Conservation (phyloP, 768 basidiomycete genomes). For the Rhodotorula kratochvilovae region DNA sequence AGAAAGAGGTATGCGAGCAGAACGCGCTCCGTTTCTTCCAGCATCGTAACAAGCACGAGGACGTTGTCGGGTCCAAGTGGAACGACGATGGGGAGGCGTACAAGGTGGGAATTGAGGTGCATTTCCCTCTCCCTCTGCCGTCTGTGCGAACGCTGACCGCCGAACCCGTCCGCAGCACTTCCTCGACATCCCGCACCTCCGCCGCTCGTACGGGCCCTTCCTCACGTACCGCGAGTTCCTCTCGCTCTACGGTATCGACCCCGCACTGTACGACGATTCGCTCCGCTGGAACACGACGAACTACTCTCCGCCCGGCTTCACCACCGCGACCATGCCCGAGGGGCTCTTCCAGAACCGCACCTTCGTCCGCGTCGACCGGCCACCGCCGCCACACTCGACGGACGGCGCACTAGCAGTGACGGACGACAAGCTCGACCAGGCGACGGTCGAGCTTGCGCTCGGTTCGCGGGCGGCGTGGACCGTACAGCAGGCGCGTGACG, state of each 20-base stretch:
- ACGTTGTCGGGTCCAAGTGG: neutral
- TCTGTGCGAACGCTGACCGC: neutral
- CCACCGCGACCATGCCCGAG: neutral
- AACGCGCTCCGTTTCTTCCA: neutral
- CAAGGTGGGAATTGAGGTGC: slow-evolving; percentile 5
- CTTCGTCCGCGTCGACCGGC: neutral
- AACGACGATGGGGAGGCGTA: slow-evolving; percentile 2
- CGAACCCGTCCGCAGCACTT: neutral
- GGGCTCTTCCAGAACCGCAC: slow-evolving; percentile 4
- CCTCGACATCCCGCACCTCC: slow-evolving; percentile 8
- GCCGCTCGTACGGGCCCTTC: slow-evolving; percentile 1
- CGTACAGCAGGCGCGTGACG: neutral
- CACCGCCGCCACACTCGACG: accelerated
- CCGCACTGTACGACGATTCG: neutral
- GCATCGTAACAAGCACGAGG: neutral
- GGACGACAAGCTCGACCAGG: neutral
- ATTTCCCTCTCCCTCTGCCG: no score
- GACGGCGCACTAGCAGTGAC: no score
- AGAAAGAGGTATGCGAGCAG: neutral
- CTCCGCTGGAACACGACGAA: neutral
- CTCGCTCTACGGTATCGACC: neutral
- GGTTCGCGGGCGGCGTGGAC: neutral
- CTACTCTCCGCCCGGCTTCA: neutral
- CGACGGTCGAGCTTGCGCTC: neutral
- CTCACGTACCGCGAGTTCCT: slow-evolving; percentile 5